Evolutionary conservation across 148 eudicot genomes (phyloP), one percentile per base, ranked within the genome.

Genomic region (Nyssa sinensis): DNA sequence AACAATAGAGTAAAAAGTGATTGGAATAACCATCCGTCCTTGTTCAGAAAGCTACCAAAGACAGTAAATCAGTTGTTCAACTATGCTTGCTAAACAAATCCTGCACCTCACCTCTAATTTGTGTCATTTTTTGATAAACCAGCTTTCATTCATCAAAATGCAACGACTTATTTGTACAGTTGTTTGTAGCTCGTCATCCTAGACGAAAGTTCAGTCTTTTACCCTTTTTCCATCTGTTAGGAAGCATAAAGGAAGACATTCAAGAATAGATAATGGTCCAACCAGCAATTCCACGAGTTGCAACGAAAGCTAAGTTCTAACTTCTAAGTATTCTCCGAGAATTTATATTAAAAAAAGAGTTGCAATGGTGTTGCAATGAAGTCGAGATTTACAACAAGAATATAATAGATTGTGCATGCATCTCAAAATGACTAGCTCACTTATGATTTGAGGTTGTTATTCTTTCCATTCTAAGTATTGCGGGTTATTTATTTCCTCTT

Each of bases 391-490:
- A 17, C 24, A 30, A 49, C 29, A 24, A 33, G 13, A 29, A 27
- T n/a, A n/a, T n/a, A 44, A 14, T 44, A 44, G 1, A 67, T 68
- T 8, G 12, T 2, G 71, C 71, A 28, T 67, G 71, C 71, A 44
- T 44, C 21, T 21, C 9, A 29, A 21, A 17, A 27, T 19, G 23
- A 49, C n/a, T 32, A 31, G 47, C 62, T 70, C 12, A 44, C 30
- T 5, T 7, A 4, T 55, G 28, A 7, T n/a, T 28, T 53, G 21
- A 55, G 27, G 64, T 32, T n/a, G 64, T 70, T 53, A 33, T 57
- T 70, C 14, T 19, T 55, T 51, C 24, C 14, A 44, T 44, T 6
- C 51, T 44, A 44, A 19, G 51, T 44, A 44, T 44, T 14, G 17
- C 51, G 16, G 17, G 3, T 19, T 19, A 12, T 44, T 11, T 44